Evolutionary conservation across 768 basidiomycete genomes (phyloP), one percentile per base, ranked within the genome.

Genomic region (Hydnum rufescens): DNA sequence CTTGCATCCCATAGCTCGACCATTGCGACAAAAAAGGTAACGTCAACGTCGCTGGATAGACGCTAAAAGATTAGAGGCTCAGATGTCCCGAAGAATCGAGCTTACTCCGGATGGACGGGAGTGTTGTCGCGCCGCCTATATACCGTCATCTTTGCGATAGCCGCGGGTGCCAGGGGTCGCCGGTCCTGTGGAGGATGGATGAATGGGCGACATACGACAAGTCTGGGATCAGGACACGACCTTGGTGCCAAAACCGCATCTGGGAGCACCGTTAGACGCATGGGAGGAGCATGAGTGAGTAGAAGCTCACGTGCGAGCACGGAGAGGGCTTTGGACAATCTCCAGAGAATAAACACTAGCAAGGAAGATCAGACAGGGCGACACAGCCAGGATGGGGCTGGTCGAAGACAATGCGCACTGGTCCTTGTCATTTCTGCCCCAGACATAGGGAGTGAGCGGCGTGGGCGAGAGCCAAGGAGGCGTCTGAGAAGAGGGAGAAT

Each of bases 1-100:
- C 90, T 87, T 42, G 71, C 72, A 0, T 85, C 86, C 84, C 88
- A 93, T 2, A 96, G 68, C 66, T 95, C 90, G n/a, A 87, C 87
- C 18, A 85, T 84, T 26, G 88, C 81, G 42, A 95, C 65, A 63
- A 96, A 86, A 66, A 89, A 92, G 1, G 84, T 82, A 56, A 73
- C 78, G 64, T 92, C 83, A 49, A 93, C 71, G 46, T 86, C 80
- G 57, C 90, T 93, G 53, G 8, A 47, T 16, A 8, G 13, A 8
- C 8, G 44, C 8, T 16, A 50, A 29, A 32, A 31, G 29, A 50
- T 32, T 32, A 16, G 26, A 50, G 32, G 29, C 49, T 50, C 26
- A 47, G 2, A 30, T 13, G 49, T 47, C 13, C 13, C 13, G 44
- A 32, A 16, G 31, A 31, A 13, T 6, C n/a, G 46, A 28, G 32